Conservation (phyloP, 257 asterid genomes). For the Fraxinus pennsylvanica region DNA sequence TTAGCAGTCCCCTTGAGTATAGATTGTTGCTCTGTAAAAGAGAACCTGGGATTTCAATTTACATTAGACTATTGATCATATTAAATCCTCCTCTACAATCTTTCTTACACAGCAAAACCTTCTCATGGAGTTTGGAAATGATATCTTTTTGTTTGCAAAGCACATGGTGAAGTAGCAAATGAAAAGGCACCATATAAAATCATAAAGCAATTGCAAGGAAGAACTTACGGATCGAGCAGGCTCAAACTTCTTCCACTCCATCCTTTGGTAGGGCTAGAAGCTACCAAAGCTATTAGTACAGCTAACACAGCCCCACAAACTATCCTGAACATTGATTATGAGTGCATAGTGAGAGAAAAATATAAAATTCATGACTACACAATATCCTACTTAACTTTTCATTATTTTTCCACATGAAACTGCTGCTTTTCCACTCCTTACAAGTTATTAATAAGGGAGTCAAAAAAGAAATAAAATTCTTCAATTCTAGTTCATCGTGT, state of each 20-base stretch:
- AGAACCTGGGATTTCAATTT: neutral
- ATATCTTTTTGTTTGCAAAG: constrained; percentile 7
- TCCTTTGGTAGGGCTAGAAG: constrained; percentile 99
- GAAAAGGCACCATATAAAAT: constrained; percentile 15
- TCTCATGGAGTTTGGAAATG: constrained; percentile 1
- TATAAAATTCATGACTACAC: neutral
- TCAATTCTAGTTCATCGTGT: neutral
- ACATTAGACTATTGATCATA: neutral
- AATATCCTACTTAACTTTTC: constrained; percentile 4
- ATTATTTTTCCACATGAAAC: neutral
- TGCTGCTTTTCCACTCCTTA: neutral
- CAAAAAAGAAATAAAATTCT: neutral
- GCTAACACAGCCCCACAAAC: constrained; percentile 73
- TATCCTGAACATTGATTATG: constrained; percentile 53
- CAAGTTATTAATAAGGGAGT: neutral
- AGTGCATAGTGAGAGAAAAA: neutral
- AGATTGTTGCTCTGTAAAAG: neutral
- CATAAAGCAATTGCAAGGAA: neutral
- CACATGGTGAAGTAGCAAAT: constrained; percentile 4
- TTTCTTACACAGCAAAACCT: constrained; percentile 6
- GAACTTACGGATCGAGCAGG: constrained; percentile 94
- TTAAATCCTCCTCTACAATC: neutral
- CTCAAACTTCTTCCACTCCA: constrained; percentile 99
- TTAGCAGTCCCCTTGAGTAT: neutral
- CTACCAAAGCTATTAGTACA: constrained; percentile 81